Conservation (phyloP, 371 early-diverging fungal genomes). For the Smittium mucronatum region DNA sequence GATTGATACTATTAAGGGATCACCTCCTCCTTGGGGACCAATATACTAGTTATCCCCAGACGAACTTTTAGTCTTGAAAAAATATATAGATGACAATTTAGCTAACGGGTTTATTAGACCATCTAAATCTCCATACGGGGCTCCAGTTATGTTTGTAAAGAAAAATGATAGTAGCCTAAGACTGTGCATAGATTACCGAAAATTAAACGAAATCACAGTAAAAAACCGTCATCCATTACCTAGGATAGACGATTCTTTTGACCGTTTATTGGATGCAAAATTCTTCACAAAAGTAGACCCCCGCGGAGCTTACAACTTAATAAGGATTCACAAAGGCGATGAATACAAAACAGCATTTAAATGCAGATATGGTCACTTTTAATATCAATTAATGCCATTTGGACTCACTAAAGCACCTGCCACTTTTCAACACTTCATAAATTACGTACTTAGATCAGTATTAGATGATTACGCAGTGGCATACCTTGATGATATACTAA, state of each 20-base stretch:
- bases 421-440: slow-evolving; percentile 31
- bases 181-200: slow-evolving; percentile 34
- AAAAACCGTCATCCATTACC: slow-evolving; percentile 35
- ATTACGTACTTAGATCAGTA: slow-evolving; percentile 25
- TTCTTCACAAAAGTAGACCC: slow-evolving; percentile 28
- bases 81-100: slow-evolving; percentile 6
- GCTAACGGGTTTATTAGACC: slow-evolving; percentile 15
- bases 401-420: slow-evolving; percentile 31
- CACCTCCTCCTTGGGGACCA: not conserved
- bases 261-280: slow-evolving; percentile 15
- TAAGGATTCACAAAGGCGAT: slow-evolving; percentile 21
- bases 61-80: not conserved
- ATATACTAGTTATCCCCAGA: not conserved
- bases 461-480: no score
- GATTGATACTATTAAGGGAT: not conserved
- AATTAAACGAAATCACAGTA: slow-evolving; percentile 34
- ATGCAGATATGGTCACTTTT: slow-evolving; percentile 31
- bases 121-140: slow-evolving; percentile 13
- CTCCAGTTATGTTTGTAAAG: slow-evolving; percentile 34
- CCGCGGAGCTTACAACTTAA: slow-evolving; percentile 27
- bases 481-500: no score
- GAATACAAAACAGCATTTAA: slow-evolving; percentile 39
- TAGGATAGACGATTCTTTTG: slow-evolving; percentile 33
- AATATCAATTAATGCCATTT: slow-evolving; percentile 40
- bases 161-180: slow-evolving; percentile 33